Conservation (phyloP, 1,139 yeast genomes). For the Yamadazyma jaroonii region DNA sequence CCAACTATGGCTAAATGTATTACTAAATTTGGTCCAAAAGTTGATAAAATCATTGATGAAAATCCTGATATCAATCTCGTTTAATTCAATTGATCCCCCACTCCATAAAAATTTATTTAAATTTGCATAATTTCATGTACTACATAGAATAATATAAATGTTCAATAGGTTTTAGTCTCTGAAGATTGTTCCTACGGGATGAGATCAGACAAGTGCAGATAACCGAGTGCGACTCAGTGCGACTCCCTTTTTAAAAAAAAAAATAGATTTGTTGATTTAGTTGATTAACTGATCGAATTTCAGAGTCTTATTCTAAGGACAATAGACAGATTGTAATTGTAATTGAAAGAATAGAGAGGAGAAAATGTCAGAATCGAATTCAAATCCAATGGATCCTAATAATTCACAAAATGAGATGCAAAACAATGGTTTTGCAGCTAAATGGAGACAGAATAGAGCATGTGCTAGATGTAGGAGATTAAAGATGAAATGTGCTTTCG, state of each 20-base stretch:
- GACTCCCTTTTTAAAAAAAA: too few relatives aligned
- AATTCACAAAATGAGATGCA: background rate
- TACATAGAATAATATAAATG: slow-evolving; percentile 5
- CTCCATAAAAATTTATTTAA: background rate
- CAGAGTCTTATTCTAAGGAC: background rate
- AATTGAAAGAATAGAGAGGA: too few relatives aligned
- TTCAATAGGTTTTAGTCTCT: too few relatives aligned
- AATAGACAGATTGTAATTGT: background rate
- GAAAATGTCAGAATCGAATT: background rate
- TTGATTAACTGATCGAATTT: too few relatives aligned
- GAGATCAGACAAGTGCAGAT: background rate
- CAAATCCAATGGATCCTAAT: background rate
- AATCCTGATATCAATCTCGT: slow-evolving; percentile 37
- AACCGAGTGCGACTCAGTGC: background rate
- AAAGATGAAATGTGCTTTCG: slow-evolving; percentile 54
- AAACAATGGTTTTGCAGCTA: slow-evolving; percentile 21
- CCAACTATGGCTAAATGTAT: slow-evolving; percentile 90
- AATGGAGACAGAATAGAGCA: slow-evolving; percentile 48
- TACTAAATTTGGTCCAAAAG: slow-evolving; percentile 61
- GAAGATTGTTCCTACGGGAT: background rate
- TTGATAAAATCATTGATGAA: slow-evolving; percentile 56
- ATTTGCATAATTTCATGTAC: slow-evolving; percentile 4
- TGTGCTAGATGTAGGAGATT: slow-evolving; percentile 58
- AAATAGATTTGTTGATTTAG: too few relatives aligned
- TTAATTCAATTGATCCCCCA: slow-evolving; percentile 3